Conservation (phyloP, 495 filamentous ascomycete species). For the Penicillium canescens region DNA sequence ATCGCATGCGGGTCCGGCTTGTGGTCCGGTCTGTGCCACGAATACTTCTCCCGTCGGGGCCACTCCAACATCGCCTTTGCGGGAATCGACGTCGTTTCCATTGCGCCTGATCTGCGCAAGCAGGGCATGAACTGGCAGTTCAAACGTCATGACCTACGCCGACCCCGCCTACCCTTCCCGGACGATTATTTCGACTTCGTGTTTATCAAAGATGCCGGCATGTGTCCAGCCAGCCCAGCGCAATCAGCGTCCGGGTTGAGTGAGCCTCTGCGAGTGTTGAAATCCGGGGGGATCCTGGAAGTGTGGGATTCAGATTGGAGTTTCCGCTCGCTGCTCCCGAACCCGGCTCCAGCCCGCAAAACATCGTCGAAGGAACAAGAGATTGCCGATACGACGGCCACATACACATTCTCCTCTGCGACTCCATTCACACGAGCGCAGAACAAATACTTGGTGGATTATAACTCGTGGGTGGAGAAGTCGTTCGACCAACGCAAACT, state of each 20-base stretch:
- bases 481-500: slow-evolving; percentile 72
- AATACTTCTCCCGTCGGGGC: slow-evolving; percentile 66
- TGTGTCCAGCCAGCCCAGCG: slow-evolving; percentile 61
- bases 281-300: slow-evolving; percentile 78
- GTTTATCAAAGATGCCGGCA: slow-evolving; percentile 82
- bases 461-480: slow-evolving; percentile 79
- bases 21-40: slow-evolving; percentile 85
- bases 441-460: slow-evolving; percentile 80
- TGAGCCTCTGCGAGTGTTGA: slow-evolving; percentile 75
- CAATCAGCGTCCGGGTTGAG: slow-evolving; percentile 66
- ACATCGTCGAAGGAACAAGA: slow-evolving; percentile 58
- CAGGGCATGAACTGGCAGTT: slow-evolving; percentile 85
- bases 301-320: slow-evolving; percentile 84
- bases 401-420: slow-evolving; percentile 79
- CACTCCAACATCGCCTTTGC: slow-evolving; percentile 68
- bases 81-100: slow-evolving; percentile 78
- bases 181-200: slow-evolving; percentile 87
- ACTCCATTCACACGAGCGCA: slow-evolving; percentile 76
- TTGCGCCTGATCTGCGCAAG: slow-evolving; percentile 70
- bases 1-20: slow-evolving; percentile 85
- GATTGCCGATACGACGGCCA: slow-evolving; percentile 64
- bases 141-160: slow-evolving; percentile 81
- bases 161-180: slow-evolving; percentile 72
- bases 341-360: slow-evolving; percentile 62
- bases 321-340: slow-evolving; percentile 72